Base-by-base conservation (phyloP, 495 filamentous ascomycete genomes). In the Podospora comata region DNA sequence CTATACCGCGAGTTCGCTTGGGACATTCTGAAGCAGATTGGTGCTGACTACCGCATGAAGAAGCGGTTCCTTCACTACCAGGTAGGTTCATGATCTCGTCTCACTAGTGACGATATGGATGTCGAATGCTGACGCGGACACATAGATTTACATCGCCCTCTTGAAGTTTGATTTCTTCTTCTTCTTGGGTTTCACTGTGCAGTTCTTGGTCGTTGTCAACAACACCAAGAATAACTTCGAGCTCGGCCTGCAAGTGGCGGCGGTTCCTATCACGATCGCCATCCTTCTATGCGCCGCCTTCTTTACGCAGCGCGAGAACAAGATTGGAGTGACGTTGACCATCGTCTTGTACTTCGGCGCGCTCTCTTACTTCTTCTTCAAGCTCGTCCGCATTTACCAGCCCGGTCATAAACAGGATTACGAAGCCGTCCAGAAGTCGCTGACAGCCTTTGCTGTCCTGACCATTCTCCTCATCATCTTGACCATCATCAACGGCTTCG, bases 101-200 rank as follows among this genome's bases (percentile, higher is more conserved):
- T 34, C 27, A 13, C 32, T 54, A 18, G n/a, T 48, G 39, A 23
- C 32, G 57, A 5, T 27, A 26, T 54, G 6, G 59, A 58, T 72
- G 65, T 44, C 16, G 48, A 34, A 68, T 57, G 77, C 84, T 70
- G 87, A 66, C 28, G 3, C n/a, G 48, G 56, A 7, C 27, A 70
- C 48, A 18, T 20, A 98, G 94, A 93, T 99, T 74, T 99, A 97
- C 80, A 97, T 99, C 73, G 92, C 96, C 48, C 86, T 98, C 11
- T 85, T 99, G 64, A 99, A 99, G 79, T 99, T 99, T 78, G 95
- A 99, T 81, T 98, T 99, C 79, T 99, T 99, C 86, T 97, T 99
- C 85, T 99, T 99, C 86, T 87, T 99, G 63, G 95, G 93, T 16
- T 99, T 99, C 75, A 97, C 94, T 5, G 90, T 99, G 53, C 95